Percentiles rank a stretch among this genome's conserved stretches.
Conservation (phyloP, 768 basidiomycete genomes). For the Boletus vermiculosoides region DNA sequence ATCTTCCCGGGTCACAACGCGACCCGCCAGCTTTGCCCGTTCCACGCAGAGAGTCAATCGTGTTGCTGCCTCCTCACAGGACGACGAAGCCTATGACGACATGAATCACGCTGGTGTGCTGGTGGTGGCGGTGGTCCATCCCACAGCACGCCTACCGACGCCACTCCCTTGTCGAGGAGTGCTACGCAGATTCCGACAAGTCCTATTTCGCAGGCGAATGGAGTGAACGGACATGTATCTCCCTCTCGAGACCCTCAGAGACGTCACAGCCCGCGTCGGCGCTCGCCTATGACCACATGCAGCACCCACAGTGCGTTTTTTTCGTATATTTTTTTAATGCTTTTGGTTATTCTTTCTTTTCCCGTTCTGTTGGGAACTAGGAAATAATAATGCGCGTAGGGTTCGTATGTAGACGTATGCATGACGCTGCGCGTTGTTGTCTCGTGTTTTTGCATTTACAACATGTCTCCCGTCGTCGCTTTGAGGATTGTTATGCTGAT, state of each 20-base stretch:
- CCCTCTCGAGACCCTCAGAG: slow-evolving; percentile 25
- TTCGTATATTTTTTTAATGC: too few species aligned
- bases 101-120: slow-evolving; percentile 62
- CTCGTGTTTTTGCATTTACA: too few species aligned
- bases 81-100: slow-evolving; percentile 53
- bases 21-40: slow-evolving; percentile 54
- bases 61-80: slow-evolving; percentile 27
- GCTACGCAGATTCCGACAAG: slow-evolving; percentile 30
- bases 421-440: too few species aligned
- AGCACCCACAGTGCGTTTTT: too few species aligned
- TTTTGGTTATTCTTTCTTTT: too few species aligned
- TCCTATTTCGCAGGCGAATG: slow-evolving; percentile 33
- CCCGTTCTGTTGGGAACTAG: too few species aligned
- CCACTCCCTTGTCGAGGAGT: slow-evolving; percentile 30
- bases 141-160: slow-evolving; percentile 34
- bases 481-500: too few species aligned
- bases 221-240: slow-evolving; percentile 32
- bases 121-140: slow-evolving; percentile 45
- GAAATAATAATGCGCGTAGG: too few species aligned
- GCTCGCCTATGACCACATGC: slow-evolving; percentile 11
- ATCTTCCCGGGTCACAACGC: slow-evolving; percentile 54
- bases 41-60: slow-evolving; percentile 36
- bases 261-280: slow-evolving; percentile 27
- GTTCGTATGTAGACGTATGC: too few species aligned
- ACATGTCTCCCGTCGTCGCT: too few species aligned